phyloP scores from a whole-genome alignment of 2,329 filamentous ascomycete genomes.

The Fusarium sp. region DNA sequence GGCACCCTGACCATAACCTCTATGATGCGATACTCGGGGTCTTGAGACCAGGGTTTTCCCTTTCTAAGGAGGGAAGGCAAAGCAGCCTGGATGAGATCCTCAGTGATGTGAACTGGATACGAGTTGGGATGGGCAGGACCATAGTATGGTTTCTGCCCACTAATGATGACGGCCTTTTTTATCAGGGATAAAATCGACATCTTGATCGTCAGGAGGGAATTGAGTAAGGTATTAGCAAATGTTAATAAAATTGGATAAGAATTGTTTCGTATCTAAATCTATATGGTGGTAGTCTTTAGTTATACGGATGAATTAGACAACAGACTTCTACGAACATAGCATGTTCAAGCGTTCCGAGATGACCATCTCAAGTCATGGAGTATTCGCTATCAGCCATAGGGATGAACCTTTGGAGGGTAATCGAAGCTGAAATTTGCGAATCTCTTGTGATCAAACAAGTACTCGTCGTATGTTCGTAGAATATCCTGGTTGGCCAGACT shows the following conservation, averaged over 20 bases:
- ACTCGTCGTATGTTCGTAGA: background rate
- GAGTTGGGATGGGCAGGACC: constrained; percentile 13
- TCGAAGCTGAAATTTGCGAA: background rate
- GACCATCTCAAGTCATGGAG: background rate
- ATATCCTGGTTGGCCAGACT: too few species aligned
- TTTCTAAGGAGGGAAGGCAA: background rate
- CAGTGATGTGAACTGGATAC: constrained; percentile 11
- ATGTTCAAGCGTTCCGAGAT: background rate
- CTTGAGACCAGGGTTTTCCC: constrained; percentile 1
- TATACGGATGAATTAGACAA: background rate
- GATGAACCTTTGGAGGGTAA: background rate
- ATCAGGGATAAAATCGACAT: background rate
- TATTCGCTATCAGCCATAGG: background rate
- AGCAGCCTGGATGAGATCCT: constrained; percentile 4
- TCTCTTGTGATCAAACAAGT: background rate
- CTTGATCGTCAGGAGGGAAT: background rate
- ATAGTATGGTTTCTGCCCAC: background rate
- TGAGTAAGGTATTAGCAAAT: background rate
- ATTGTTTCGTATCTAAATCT: background rate
- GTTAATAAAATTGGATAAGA: background rate
- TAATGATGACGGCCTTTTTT: background rate
- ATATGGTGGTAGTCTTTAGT: background rate
- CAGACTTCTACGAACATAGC: too few species aligned
- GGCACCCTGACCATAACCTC: constrained; percentile 8
- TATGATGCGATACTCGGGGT: constrained; percentile 2